phyloP scores from a whole-genome alignment of 2,329 filamentous ascomycete genomes.

The Sarocladium strictum region DNA sequence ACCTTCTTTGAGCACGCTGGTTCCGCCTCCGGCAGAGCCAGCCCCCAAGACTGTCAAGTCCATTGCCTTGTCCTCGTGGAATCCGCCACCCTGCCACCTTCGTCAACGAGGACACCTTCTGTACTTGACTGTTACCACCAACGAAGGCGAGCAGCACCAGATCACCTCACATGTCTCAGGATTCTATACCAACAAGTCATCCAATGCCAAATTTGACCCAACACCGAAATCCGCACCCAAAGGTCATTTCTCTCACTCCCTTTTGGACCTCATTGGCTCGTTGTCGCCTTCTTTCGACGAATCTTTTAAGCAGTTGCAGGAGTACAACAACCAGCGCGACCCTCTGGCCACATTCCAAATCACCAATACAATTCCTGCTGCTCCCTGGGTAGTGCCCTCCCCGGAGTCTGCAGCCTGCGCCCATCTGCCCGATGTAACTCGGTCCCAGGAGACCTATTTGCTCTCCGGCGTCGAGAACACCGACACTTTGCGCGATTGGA shows the following conservation, averaged over 20 bases:
- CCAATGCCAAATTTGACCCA: slow-evolving; percentile 92
- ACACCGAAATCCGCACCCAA: slow-evolving; percentile 75
- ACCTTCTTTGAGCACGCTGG: slow-evolving; percentile 62
- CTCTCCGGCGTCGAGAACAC: slow-evolving; percentile 88
- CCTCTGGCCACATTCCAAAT: slow-evolving; percentile 91
- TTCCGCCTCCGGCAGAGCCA: slow-evolving; percentile 60
- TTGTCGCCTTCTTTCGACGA: slow-evolving; percentile 78
- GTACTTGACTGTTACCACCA: slow-evolving; percentile 83
- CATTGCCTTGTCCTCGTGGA: slow-evolving; percentile 87
- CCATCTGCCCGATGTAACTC: slow-evolving; percentile 78
- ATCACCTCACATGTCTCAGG: slow-evolving; percentile 91
- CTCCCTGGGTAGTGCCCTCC: slow-evolving; percentile 82
- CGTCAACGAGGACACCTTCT: slow-evolving; percentile 88
- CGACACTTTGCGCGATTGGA: slow-evolving; percentile 95
- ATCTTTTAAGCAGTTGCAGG: slow-evolving; percentile 72
- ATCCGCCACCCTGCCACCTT: slow-evolving; percentile 87
- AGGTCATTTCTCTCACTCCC: slow-evolving; percentile 73
- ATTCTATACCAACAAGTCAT: slow-evolving; percentile 96
- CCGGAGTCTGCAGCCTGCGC: slow-evolving; percentile 56
- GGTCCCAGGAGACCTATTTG: slow-evolving; percentile 88
- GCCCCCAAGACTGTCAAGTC: slow-evolving; percentile 88
- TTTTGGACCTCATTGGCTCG: slow-evolving; percentile 70
- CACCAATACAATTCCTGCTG: slow-evolving; percentile 86
- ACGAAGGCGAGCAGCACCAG: slow-evolving; percentile 90
- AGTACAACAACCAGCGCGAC: slow-evolving; percentile 79